Evolutionary conservation across 208 protist species (phyloP).

Genomic region (Leishmania lainsoni): DNA sequence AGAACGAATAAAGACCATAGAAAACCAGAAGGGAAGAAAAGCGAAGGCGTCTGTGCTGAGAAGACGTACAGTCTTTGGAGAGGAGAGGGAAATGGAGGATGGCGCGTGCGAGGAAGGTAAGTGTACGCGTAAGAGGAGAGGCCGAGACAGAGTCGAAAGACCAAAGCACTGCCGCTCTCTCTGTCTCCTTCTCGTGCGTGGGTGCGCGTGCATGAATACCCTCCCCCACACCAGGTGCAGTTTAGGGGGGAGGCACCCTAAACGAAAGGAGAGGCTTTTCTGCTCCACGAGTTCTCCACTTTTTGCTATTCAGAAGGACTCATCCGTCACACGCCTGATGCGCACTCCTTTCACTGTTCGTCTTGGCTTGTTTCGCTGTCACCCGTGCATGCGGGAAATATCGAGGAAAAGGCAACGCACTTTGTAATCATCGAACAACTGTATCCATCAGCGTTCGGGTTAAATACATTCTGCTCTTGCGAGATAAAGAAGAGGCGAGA

Average conservation of each 20-base stretch:
- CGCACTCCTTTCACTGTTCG: neutral
- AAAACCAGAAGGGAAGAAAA: neutral
- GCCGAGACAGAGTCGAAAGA: neutral
- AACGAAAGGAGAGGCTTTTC: neutral
- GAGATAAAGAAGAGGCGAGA: neutral
- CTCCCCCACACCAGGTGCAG: neutral
- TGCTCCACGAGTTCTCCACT: neutral
- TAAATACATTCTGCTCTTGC: neutral
- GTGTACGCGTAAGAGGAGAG: neutral
- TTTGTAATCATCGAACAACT: neutral
- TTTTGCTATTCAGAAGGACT: neutral
- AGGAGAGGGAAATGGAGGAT: neutral
- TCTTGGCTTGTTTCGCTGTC: neutral
- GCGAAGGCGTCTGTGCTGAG: neutral
- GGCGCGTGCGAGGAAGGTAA: neutral
- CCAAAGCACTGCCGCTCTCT: neutral
- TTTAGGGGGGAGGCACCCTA: neutral
- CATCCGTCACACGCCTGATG: neutral
- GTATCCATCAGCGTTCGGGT: neutral
- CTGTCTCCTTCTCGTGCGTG: neutral
- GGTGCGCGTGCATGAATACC: neutral
- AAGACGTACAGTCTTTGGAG: neutral
- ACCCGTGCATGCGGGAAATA: neutral
- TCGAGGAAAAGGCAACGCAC: neutral
- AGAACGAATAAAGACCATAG: neutral